Conservation (phyloP, 257 asterid genomes). For the Thymus quinquecostatus region DNA sequence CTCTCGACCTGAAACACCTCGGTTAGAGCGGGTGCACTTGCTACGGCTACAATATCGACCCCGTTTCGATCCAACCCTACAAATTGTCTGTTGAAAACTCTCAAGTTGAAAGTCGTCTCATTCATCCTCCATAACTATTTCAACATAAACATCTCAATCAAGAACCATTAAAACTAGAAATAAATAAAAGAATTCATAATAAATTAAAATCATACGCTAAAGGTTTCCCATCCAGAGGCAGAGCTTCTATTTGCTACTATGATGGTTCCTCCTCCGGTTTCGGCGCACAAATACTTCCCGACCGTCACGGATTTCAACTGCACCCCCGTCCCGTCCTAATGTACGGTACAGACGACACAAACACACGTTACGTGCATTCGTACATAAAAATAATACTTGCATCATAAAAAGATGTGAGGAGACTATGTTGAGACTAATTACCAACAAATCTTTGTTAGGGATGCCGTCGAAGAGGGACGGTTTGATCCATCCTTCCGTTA, state of each 20-base stretch:
- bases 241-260: conserved; percentile 62
- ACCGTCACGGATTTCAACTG: conserved; percentile 64
- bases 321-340: conserved; percentile 70
- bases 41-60: conserved; percentile 36
- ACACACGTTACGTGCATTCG: too few species aligned
- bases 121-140: conserved; percentile 75
- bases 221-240: conserved; percentile 89
- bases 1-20: conserved; percentile 58
- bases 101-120: conserved; percentile 51
- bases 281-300: conserved; percentile 66
- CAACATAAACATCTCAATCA: not conserved
- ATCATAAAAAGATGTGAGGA: not conserved
- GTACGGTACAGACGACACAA: not conserved
- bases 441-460: conserved; percentile 62
- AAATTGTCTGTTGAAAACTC: conserved; percentile 68
- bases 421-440: conserved; percentile 2
- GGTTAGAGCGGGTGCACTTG: conserved; percentile 34
- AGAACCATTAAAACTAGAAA: not conserved
- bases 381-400: too few species aligned
- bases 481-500: conserved; percentile 70
- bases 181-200: not conserved
- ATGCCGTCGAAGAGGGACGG: conserved; percentile 68
- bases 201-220: conserved; percentile 38
- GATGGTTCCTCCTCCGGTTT: conserved; percentile 70
- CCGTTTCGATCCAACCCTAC: conserved; percentile 56